phyloP scores from a whole-genome alignment of 768 basidiomycete genomes.

The Tremella fuciformis region DNA sequence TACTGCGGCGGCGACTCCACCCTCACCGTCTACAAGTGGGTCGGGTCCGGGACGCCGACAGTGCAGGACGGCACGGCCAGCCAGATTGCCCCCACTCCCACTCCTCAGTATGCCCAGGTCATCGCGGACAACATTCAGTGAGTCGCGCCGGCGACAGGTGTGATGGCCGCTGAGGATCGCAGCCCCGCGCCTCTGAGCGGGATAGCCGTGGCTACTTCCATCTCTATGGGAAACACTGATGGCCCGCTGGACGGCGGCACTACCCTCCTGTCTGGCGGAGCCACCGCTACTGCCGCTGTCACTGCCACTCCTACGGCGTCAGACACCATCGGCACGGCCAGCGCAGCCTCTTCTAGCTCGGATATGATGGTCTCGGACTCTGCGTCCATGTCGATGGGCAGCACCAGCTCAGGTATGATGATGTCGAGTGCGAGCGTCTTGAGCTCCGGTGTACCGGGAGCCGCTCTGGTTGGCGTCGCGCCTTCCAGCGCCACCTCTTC shows the following conservation, averaged over 20 bases:
- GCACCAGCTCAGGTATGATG: too few species aligned
- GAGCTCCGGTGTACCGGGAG: too few species aligned
- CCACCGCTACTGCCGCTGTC: not conserved
- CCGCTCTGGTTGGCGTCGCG: too few species aligned
- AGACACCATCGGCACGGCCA: too few species aligned
- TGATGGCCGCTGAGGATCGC: not conserved
- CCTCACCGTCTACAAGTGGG: conserved; percentile 25
- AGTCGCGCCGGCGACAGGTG: not conserved
- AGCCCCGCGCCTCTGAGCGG: not conserved
- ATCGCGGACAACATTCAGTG: conserved; percentile 1
- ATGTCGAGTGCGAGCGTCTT: too few species aligned
- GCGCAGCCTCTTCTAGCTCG: too few species aligned
- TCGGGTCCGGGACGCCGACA: conserved; percentile 6
- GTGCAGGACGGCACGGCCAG: conserved; percentile 2
- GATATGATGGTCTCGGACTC: too few species aligned
- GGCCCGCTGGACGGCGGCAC: conserved; percentile 2
- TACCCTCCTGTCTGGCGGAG: not conserved
- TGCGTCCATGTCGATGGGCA: too few species aligned
- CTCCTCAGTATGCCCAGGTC: not conserved
- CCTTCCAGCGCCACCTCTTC: too few species aligned
- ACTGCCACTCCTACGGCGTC: too few species aligned
- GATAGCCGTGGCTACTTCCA: not conserved
- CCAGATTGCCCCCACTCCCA: conserved; percentile 6
- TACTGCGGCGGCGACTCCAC: conserved; percentile 25
- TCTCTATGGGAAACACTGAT: not conserved